Evolutionary conservation across 1,284 basidiomycete genomes (phyloP), one percentile per base, ranked within the genome.

Genomic region (Earliella scabrosa): DNA sequence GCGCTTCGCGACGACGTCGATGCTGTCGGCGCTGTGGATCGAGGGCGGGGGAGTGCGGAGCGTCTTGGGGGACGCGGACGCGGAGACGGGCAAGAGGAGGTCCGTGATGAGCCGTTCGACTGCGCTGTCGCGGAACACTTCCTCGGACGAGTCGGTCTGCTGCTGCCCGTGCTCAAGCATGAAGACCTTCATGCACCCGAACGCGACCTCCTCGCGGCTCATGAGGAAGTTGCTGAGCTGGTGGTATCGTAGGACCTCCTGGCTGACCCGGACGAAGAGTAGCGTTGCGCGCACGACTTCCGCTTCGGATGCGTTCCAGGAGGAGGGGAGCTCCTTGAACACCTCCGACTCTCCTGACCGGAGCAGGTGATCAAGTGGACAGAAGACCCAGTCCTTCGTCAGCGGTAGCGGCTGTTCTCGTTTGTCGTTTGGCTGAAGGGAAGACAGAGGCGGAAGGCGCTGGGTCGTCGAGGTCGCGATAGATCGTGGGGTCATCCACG

Each of bases 151-250:
- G 56, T 82, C 77, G 53, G 78, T 75, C 50, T 84, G 78, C 7
- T 77, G 71, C 61, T 86, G 83, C 2, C 78, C 81, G 71, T 96
- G 90, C 70, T 97, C 96, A 18, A 98, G 84, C 93, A 97, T 95
- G 74, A 94, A 96, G 13, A 98, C 87, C 66, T 93, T 94, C 91
- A 97, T 95, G 62, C 93, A 88, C 32, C 82, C 84, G 63, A 97
- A 90, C 3, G 88, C 74, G 1, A 79, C 75, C 63, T 90, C 85
- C 36, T 82, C 81, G 20, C 81, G 74, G 16, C 72, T 75, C 63
- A 86, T 69, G 4, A 73, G 71, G 53, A 82, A 76, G 21, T 66
- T 58, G 1, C 55, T 59, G 39, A 85, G 71, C 1, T 74, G 76
- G 64, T 79, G 80, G 14, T 64, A 69, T n/a, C 59, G 60, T n/a